phyloP scores from a whole-genome alignment of 352 stramenopile species.

The Thraustochytrium sp. region DNA sequence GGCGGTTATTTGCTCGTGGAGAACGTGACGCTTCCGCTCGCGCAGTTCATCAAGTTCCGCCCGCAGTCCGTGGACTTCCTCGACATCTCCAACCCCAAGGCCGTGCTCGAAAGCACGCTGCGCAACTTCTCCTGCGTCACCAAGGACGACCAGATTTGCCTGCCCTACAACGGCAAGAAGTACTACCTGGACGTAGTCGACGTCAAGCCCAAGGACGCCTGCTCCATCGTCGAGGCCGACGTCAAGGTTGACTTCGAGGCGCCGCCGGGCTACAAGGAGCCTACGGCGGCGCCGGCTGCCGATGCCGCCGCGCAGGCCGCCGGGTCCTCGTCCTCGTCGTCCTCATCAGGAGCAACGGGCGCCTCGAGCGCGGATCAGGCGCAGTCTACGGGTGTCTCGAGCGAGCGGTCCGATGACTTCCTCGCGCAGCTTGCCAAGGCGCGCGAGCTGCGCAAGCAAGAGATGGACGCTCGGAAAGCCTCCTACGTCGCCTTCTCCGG shows the following conservation, averaged over 20 bases:
- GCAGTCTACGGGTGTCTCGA: neutral
- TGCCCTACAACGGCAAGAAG: conserved; percentile 98
- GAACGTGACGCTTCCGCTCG: conserved; percentile 90
- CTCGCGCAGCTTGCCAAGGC: conserved; percentile 18
- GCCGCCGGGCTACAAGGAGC: conserved; percentile 54
- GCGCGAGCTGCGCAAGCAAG: conserved; percentile 8
- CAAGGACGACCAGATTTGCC: conserved; percentile 93
- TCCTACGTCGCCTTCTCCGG: conserved; percentile 24
- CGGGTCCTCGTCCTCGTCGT: neutral
- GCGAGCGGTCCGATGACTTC: neutral
- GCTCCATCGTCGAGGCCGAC: conserved; percentile 99
- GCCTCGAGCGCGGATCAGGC: too few species aligned
- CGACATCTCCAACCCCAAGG: conserved; percentile 95
- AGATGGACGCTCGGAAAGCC: conserved; percentile 15
- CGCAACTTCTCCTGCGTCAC: conserved; percentile 93
- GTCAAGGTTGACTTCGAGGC: conserved; percentile 99
- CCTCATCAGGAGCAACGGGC: neutral
- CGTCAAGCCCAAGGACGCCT: conserved; percentile 85
- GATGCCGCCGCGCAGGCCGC: neutral
- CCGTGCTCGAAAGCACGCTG: conserved; percentile 82
- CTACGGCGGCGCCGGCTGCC: neutral
- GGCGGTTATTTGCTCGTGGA: conserved; percentile 85
- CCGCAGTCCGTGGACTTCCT: conserved; percentile 97
- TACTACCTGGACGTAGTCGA: conserved; percentile 97
- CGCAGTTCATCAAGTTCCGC: conserved; percentile 95